These are phyloP conservation scores for Phoma sp. DNA, from an alignment of 2,329 filamentous ascomycete species.

Conservation along the genomic window DNA sequence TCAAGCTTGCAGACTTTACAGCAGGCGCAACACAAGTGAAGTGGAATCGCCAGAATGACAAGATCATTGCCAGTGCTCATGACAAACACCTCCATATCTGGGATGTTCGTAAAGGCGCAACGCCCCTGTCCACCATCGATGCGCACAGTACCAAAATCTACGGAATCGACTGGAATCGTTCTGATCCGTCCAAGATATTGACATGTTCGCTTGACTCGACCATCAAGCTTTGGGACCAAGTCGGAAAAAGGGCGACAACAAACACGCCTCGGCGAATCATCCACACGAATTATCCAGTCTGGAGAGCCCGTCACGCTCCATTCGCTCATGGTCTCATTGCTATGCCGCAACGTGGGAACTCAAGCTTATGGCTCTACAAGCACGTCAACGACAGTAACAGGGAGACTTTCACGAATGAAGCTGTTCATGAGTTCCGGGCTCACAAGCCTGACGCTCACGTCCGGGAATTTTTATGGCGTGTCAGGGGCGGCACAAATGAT, in stretches of 20 bases:
- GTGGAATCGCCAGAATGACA: conserved; percentile 86
- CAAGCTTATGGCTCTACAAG: conserved; percentile 84
- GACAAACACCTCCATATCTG: conserved; percentile 87
- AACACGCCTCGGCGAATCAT: conserved; percentile 65
- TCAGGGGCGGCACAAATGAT: conserved; percentile 69
- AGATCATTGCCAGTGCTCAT: conserved; percentile 88
- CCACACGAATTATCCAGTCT: conserved; percentile 82
- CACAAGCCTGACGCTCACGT: conserved; percentile 65
- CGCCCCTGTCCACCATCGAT: conserved; percentile 80
- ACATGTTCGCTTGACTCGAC: conserved; percentile 92
- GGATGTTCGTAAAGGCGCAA: conserved; percentile 81
- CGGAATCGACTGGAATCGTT: conserved; percentile 91
- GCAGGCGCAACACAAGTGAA: conserved; percentile 95
- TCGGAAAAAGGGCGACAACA: conserved; percentile 57
- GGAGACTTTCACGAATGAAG: conserved; percentile 34
- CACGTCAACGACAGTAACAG: conserved; percentile 55
- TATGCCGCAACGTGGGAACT: conserved; percentile 90
- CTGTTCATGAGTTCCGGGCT: conserved; percentile 57
- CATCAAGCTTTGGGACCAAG: conserved; percentile 92
- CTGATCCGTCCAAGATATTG: conserved; percentile 71
- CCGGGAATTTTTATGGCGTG: conserved; percentile 91
- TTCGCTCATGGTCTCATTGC: conserved; percentile 86
- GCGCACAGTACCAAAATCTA: conserved; percentile 95
- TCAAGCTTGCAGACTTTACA: conserved; percentile 83
- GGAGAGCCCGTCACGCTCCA: conserved; percentile 88